Base-by-base conservation (phyloP, 192 early-diverging fungal genomes). In the Cetraspora pellucida region DNA sequence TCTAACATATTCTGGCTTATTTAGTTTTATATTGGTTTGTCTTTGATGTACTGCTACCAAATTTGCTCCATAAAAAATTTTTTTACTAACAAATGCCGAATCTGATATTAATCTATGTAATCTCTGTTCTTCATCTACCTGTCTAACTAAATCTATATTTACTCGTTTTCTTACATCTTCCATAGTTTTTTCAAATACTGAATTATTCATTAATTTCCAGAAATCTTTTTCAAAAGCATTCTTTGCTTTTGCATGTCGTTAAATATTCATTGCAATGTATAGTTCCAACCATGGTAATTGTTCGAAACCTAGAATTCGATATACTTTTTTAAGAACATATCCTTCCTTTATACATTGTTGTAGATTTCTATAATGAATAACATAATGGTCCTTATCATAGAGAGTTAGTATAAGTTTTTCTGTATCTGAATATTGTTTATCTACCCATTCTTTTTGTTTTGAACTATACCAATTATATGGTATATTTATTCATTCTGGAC, bases 171-270 rank as follows among this genome's bases (percentile, higher is more conserved):
- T 52, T 0, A 72, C 70, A 37, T 72, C 70, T 4, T 72, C 70
- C 70, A 72, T 57, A 19, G 70, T 72, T 72, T 72, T 72, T 6
- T 50, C 70, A 14, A 72, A 72, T 43, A 72, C 70, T n/a, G 70
- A 52, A 23, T 72, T 72, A n/a, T 72, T 72, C 70, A 72, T 72
- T 37, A 72, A 72, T 19, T 72, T 72, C 70, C 70, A 72, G 9
- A 72, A 58, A 16, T 72, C 54, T 72, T 52, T 72, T 58, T 72
- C 70, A 14, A 72, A 72, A 1, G 50, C 70, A 72, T 72, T 72
- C 13, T 72, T 72, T n/a, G 70, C 70, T 37, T 72, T 72, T n/a
- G 50, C 50, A 55, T 50, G 28, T 72, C 46, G 27, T 43, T n/a
- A 50, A 8, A 50, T 72, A 72, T 72, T 72, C 13, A 31, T 55